phyloP scores from a whole-genome alignment of 2,329 filamentous ascomycete species.

The Trichoderma brevicompactum region DNA sequence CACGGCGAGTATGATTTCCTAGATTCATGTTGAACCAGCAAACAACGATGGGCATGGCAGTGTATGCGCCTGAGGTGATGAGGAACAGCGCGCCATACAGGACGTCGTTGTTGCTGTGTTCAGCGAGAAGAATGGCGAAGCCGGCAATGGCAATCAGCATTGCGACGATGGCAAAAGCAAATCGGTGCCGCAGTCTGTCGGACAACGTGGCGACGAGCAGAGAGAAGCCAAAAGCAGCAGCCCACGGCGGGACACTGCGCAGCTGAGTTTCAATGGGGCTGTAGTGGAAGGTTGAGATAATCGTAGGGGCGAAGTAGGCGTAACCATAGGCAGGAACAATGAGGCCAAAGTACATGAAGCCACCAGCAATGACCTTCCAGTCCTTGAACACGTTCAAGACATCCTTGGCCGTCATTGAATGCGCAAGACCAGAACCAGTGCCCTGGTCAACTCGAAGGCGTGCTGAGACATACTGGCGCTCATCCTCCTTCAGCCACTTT shows the following conservation, averaged over 20 bases:
- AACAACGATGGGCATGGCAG: conserved; percentile 85
- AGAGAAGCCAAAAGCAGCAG: conserved; percentile 75
- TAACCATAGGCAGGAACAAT: conserved; percentile 79
- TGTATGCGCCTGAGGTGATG: conserved; percentile 77
- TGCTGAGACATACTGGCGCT: conserved; percentile 67
- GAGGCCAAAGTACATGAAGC: conserved; percentile 81
- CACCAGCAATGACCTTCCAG: conserved; percentile 73
- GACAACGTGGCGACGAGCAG: conserved; percentile 75
- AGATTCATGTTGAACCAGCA: conserved; percentile 86
- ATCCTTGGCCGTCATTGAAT: conserved; percentile 62
- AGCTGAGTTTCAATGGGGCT: conserved; percentile 61
- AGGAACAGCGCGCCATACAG: conserved; percentile 84
- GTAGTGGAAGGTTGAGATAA: conserved; percentile 71
- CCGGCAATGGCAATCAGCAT: conserved; percentile 73
- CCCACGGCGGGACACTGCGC: conserved; percentile 63
- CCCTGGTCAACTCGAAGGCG: conserved; percentile 73
- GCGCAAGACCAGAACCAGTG: conserved; percentile 61
- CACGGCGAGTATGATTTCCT: conserved; percentile 70
- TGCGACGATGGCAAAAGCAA: conserved; percentile 70
- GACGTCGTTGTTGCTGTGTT: conserved; percentile 68
- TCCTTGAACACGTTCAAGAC: conserved; percentile 70
- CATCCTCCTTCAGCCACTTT: conserved; percentile 73
- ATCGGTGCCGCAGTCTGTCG: conserved; percentile 74
- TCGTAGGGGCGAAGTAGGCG: conserved; percentile 76
- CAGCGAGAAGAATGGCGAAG: conserved; percentile 72